Percentiles rank a stretch among this genome's conserved stretches.
Conservation (phyloP, 306 rosid genomes). For the Canavalia gladiata region DNA sequence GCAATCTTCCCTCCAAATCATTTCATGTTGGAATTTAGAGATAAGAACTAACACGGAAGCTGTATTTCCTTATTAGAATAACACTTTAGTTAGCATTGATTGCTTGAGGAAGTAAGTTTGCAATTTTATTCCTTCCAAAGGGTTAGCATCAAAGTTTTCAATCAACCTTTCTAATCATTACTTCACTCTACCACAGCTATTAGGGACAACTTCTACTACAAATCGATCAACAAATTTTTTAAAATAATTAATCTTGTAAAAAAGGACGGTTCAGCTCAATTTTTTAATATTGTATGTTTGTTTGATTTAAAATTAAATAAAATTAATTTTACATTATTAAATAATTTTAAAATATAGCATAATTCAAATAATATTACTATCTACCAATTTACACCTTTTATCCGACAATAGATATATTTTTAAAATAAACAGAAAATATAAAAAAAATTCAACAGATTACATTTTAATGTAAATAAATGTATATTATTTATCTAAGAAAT, state of each 20-base stretch:
- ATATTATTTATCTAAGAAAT: no score
- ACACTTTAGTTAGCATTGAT: background rate
- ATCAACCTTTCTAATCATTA: conserved; percentile 12
- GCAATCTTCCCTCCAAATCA: background rate
- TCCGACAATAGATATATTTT: no score
- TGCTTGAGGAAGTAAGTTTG: conserved; percentile 14
- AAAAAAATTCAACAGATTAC: no score
- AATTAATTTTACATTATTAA: no score
- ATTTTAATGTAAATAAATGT: no score
- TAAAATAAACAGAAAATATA: no score
- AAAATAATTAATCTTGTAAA: background rate
- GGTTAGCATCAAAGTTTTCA: conserved; percentile 13
- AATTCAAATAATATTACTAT: no score
- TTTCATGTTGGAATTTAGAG: background rate
- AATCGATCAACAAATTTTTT: background rate
- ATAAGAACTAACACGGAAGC: background rate
- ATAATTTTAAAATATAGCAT: no score
- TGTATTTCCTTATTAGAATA: background rate
- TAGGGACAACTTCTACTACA: background rate
- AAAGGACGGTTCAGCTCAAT: background rate
- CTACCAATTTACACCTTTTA: no score
- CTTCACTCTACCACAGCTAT: background rate
- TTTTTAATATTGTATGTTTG: background rate
- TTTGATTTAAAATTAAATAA: no score
- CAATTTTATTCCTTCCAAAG: conserved; percentile 2